These are phyloP conservation scores for Diaporthe sp. DNA, from an alignment of 2,329 filamentous ascomycete genomes.

Conservation along the genomic window DNA sequence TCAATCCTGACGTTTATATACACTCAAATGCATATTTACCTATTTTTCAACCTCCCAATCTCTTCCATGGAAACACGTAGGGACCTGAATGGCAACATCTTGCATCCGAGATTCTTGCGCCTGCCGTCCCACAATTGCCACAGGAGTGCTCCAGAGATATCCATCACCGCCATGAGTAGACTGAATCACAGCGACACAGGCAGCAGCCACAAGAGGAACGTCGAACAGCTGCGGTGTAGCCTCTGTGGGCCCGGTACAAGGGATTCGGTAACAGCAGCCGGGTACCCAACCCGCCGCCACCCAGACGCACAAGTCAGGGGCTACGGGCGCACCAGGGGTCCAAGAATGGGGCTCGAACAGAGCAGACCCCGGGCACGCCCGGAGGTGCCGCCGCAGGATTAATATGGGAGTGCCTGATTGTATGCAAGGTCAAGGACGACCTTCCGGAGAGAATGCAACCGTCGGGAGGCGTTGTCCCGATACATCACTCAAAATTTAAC, in stretches of 20 bases:
- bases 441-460: neutral
- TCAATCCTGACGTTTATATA: neutral
- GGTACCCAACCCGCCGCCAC: neutral
- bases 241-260: neutral
- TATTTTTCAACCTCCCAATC: neutral
- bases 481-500: neutral
- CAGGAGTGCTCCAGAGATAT: neutral
- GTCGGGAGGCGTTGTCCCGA: neutral
- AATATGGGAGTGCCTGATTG: neutral
- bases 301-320: conserved; percentile 16
- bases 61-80: neutral
- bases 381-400: neutral
- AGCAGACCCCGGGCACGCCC: neutral
- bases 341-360: conserved; percentile 1
- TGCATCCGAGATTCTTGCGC: neutral
- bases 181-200: neutral
- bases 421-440: neutral
- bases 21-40: neutral
- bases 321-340: neutral
- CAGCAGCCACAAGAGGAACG: too few species aligned
- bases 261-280: neutral
- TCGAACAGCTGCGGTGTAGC: neutral
- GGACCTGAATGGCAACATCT: neutral
- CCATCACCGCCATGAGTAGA: neutral
- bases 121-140: neutral